Evolutionary conservation across 2,329 filamentous ascomycete species (phyloP).

Genomic region (Verticillium nonalfalfae): DNA sequence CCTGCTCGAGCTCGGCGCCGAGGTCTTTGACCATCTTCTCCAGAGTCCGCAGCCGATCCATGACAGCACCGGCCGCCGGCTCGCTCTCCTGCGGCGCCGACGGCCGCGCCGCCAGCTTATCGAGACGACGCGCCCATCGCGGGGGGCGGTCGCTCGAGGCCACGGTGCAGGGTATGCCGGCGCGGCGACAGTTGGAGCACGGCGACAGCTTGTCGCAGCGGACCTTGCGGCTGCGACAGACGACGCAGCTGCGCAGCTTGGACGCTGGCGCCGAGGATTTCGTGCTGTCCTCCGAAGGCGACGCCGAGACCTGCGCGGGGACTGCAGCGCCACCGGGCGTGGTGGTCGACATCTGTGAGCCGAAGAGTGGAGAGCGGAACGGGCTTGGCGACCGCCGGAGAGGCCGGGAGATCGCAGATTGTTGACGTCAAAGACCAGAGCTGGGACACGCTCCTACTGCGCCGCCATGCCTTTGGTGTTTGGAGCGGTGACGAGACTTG

Average conservation of each 20-base stretch:
- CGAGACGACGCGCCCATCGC: slow-evolving; percentile 47
- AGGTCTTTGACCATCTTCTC: slow-evolving; percentile 46
- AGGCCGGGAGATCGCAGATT: background rate
- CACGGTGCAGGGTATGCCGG: slow-evolving; percentile 43
- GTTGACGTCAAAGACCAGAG: background rate
- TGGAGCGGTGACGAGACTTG: no score
- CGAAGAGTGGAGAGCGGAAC: no score
- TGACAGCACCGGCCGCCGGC: slow-evolving; percentile 24
- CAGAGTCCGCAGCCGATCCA: slow-evolving; percentile 42
- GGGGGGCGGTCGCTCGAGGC: slow-evolving; percentile 43
- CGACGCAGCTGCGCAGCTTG: slow-evolving; percentile 40
- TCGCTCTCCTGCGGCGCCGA: background rate
- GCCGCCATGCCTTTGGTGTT: no score
- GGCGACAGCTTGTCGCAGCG: slow-evolving; percentile 50
- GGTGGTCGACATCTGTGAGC: background rate
- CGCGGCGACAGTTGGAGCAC: slow-evolving; percentile 50
- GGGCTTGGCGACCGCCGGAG: background rate
- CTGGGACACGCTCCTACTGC: no score
- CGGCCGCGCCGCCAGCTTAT: slow-evolving; percentile 29
- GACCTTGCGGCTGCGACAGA: slow-evolving; percentile 49
- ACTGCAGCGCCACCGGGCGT: background rate
- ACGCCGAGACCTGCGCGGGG: slow-evolving; percentile 7
- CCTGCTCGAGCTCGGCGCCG: slow-evolving; percentile 33
- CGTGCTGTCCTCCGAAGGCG: slow-evolving; percentile 16
- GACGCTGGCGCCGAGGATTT: background rate